These are phyloP conservation scores for Cercospora sesami DNA, from an alignment of 2,329 filamentous ascomycete species.

Conservation along the genomic window DNA sequence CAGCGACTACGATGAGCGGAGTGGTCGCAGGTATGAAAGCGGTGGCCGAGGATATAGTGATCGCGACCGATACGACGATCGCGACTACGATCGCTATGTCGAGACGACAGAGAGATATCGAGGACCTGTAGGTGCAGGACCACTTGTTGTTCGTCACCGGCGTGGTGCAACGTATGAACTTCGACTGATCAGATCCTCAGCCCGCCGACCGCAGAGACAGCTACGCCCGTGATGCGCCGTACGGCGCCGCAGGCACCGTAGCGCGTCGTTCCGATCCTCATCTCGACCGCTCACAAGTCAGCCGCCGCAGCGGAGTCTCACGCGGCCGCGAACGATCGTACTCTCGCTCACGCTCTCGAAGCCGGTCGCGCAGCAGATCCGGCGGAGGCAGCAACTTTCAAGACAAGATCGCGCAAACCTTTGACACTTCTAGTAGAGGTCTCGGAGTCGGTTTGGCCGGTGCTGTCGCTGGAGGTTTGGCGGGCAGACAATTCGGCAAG, in stretches of 20 bases:
- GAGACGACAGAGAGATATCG: constrained; percentile 37
- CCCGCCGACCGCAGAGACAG: constrained; percentile 31
- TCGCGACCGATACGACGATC: constrained; percentile 23
- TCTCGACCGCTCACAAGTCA: constrained; percentile 28
- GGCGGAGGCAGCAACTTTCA: constrained; percentile 23
- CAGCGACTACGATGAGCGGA: constrained; percentile 37
- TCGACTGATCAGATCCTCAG: constrained; percentile 28
- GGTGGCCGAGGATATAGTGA: constrained; percentile 33
- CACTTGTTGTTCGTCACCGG: constrained; percentile 32
- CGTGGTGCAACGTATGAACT: constrained; percentile 6
- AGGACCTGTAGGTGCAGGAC: constrained; percentile 37
- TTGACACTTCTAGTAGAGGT: constrained; percentile 37
- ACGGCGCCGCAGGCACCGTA: constrained; percentile 30
- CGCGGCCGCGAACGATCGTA: constrained; percentile 26
- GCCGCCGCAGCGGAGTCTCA: constrained; percentile 18
- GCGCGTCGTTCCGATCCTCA: constrained; percentile 32
- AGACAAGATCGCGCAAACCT: constrained; percentile 38
- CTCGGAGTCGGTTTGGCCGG: constrained; percentile 38
- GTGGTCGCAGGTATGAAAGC: constrained; percentile 26
- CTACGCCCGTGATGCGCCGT: constrained; percentile 28
- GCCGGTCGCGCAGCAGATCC: constrained; percentile 23
- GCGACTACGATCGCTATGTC: constrained; percentile 35
- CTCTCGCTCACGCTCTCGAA: constrained; percentile 33
- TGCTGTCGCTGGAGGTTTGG: constrained; percentile 39
- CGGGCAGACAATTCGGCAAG: constrained; percentile 37